Evolutionary conservation across 306 rosid species (phyloP), one percentile per base, ranked within the genome.

Genomic region (Amphicarpaea edgeworthii): DNA sequence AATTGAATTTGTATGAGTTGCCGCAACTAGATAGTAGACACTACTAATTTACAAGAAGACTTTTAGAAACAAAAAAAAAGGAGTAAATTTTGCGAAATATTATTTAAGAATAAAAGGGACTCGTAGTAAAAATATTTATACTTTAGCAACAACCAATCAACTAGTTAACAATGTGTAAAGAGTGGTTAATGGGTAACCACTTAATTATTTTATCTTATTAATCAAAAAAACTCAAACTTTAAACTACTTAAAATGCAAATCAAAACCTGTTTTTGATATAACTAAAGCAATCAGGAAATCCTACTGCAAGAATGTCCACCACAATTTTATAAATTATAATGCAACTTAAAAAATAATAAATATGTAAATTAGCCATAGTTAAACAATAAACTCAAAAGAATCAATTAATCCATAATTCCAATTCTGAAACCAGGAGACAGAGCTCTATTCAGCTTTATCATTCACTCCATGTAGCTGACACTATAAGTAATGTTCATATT

Each of bases 381-480:
- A 43, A 62, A 32, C 20, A 71, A 67, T 61, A 65, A 55, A 58
- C 10, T 30, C 28, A 28, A 28, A 77, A 55, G 23, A 49, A 41
- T 54, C 76, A 68, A 77, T 20, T 30, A 57, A 57, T 46, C 23
- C 38, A 6, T 15, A 74, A 46, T 21, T 34, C 55, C 5, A 1
- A 28, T 28, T 28, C 32, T 41, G 17, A 82, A 54, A 70, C 51
- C 63, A 73, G 19, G 61, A 72, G 16, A 24, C 55, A 63, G 4
- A 4, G 16, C 34, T 24, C 46, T 51, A 61, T 61, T 69, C 68
- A 68, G 26, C 40, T 38, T 40, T 47, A 45, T 28, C 49, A 41
- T 70, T 76, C 72, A 76, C 23, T 12, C 59, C n/a, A 20, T 61
- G 65, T 53, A 77, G 72, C 62, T 21, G 58, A 68, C 73, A 28